Base-by-base conservation (phyloP, 2,329 filamentous ascomycete species). In the Myriangium duriaei region DNA sequence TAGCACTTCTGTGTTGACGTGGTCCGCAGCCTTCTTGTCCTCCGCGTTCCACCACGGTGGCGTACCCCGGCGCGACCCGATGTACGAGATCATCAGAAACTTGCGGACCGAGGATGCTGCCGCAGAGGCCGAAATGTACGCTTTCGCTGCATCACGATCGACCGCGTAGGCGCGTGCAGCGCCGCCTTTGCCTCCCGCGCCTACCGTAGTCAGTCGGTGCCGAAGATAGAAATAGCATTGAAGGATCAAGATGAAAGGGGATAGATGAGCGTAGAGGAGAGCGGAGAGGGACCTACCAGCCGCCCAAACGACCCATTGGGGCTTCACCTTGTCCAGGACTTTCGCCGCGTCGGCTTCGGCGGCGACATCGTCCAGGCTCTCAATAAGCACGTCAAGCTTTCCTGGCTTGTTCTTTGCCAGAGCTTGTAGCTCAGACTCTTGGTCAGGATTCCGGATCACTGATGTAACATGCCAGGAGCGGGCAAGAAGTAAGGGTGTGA, bases 391-490 rank as follows among this genome's bases (percentile, higher is more conserved):
- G 38, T 73, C 69, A 26, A 91, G 61, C 45, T 72, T 78, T 16
- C 79, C 79, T 2, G 68, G 68, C 38, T 72, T 65, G 12, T 66
- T 70, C 12, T 67, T 56, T 42, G 68, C 74, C 3, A 82, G 68
- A 40, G 69, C 68, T 49, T 79, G 61, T 41, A 92, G 76, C 37
- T 75, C 63, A 3, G 64, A 53, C 30, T 71, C 68, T 47, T 91
- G 83, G 1, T 76, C 74, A n/a, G 73, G 63, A 45, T 76, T 72
- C 50, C 84, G 80, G 56, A 92, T 79, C 43, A 91, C 65, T 55
- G 78, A 83, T 42, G 80, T 86, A 38, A 92, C 79, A 47, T 73
- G 74, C 79, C 82, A 88, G 21, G 73, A 74, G 47, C 77, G 74
- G 35, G 75, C 67, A 30, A 91, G 73, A 5, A 92, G 74, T 42